Evolutionary conservation across 1,284 basidiomycete genomes (phyloP).

Genomic region (Pseudomicrostroma phylloplanum): DNA sequence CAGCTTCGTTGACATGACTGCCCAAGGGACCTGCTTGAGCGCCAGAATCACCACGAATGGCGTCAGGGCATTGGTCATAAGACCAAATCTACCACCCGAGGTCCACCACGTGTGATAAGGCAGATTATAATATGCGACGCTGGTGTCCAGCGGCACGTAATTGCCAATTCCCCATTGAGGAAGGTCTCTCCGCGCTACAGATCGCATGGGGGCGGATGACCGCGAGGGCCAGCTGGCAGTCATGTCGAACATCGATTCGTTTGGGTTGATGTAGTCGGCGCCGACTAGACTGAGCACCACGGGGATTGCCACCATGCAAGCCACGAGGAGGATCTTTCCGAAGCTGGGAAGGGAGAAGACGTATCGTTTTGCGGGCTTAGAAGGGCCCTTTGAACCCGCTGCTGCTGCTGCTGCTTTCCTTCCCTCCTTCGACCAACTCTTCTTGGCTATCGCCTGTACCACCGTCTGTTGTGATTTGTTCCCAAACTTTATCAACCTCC

Average conservation of each 20-base stretch:
- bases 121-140: conserved; percentile 58
- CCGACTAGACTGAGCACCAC: conserved; percentile 56
- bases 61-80: conserved; percentile 70
- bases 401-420: neutral
- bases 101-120: conserved; percentile 73
- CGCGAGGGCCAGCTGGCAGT: conserved; percentile 26
- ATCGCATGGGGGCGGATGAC: conserved; percentile 15
- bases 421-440: conserved; percentile 13
- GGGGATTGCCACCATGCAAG: conserved; percentile 35
- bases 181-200: conserved; percentile 18
- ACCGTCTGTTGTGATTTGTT: neutral
- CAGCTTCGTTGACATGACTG: conserved; percentile 66
- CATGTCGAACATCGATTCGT: conserved; percentile 47
- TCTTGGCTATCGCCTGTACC: conserved; percentile 12
- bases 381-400: neutral
- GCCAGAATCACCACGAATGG: conserved; percentile 71
- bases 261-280: conserved; percentile 67
- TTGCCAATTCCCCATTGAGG: conserved; percentile 38
- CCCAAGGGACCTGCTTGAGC: conserved; percentile 74
- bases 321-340: conserved; percentile 32
- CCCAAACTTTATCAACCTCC: conserved; percentile 13
- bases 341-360: conserved; percentile 35
- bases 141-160: conserved; percentile 32
- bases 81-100: conserved; percentile 64
- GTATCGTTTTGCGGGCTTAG: conserved; percentile 17